These are phyloP conservation scores for Tolypocladium tropicale DNA, from an alignment of 2,329 filamentous ascomycete genomes.

Conservation along the genomic window DNA sequence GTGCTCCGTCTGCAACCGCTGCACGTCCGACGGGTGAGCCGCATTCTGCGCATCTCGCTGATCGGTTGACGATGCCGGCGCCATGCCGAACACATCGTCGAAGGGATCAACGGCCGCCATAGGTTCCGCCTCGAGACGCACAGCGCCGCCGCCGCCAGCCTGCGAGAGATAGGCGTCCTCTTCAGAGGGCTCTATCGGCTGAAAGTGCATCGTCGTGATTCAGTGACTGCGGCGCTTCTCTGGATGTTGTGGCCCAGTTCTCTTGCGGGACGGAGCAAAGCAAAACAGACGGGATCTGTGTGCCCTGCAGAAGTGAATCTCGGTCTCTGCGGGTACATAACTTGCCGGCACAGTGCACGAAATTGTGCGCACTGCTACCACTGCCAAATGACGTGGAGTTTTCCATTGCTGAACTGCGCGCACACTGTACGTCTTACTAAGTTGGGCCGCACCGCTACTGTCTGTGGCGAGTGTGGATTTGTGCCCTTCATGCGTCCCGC, in stretches of 20 bases:
- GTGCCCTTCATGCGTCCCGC: background rate
- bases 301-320: background rate
- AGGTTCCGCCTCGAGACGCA: background rate
- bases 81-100: slow-evolving; percentile 26
- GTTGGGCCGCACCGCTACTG: background rate
- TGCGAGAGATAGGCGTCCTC: slow-evolving; percentile 16
- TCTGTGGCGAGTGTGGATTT: too few relatives aligned
- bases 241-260: background rate
- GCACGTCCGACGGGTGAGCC: slow-evolving; percentile 53
- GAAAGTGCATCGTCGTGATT: slow-evolving; percentile 22
- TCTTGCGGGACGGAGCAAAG: background rate
- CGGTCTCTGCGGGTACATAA: background rate
- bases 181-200: slow-evolving; percentile 17
- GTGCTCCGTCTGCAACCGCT: slow-evolving; percentile 64
- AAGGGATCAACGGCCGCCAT: slow-evolving; percentile 12
- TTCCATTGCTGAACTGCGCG: background rate
- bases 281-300: background rate
- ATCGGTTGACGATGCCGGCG: slow-evolving; percentile 10
- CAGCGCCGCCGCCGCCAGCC: slow-evolving; percentile 6
- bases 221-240: background rate
- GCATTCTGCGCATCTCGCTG: slow-evolving; percentile 4
- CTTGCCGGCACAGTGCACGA: background rate
- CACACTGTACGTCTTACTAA: background rate
- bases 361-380: background rate
- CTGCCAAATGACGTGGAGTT: background rate